Evolutionary conservation across 2,329 filamentous ascomycete genomes (phyloP), one percentile per base, ranked within the genome.

Genomic region (Botryotinia convoluta): DNA sequence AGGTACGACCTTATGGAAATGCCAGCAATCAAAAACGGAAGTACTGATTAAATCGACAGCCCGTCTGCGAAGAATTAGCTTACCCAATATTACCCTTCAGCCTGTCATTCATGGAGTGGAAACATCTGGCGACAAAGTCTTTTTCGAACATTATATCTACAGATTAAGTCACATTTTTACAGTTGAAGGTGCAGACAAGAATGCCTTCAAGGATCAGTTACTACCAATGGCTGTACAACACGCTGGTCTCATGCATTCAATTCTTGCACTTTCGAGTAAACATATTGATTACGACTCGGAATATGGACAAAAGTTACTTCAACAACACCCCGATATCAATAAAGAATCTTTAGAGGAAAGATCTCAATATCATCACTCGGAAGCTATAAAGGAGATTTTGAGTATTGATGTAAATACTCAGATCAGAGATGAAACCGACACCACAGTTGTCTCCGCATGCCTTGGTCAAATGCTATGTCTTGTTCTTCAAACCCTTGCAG

Each of bases 211-310:
- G 79, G 92, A 94, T 76, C 91, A 96, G 77, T 85, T 97, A 51
- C 85, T 97, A 4, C 93, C 93, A 1, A 92, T 97, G 84, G 94
- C 94, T 4, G 90, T 93, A 60, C 87, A 91, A 74, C 91, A 97
- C 80, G 87, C 90, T 75, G 93, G 93, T 20, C 85, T 97, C 70
- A 97, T 97, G 94, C 94, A 97, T 81, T 96, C 94, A 18, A 89
- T 97, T 68, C 87, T 97, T 71, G 94, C 93, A 62, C 86, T 97
- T 14, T 93, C 94, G 54, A 93, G 93, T 77, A 94, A 91, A 74
- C 94, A 97, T 78, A 87, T 91, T 72, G 87, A 91, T 80, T 86
- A 86, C 74, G 84, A 86, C 7, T 87, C 88, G 0, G 85, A 87
- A 0, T 89, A 90, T 71, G 88, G 87, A 18, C 77, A 81, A 73